Evolutionary conservation across 129 eudicot species (phyloP), one percentile per base, ranked within the genome.

Genomic region (Lonicera japonica): DNA sequence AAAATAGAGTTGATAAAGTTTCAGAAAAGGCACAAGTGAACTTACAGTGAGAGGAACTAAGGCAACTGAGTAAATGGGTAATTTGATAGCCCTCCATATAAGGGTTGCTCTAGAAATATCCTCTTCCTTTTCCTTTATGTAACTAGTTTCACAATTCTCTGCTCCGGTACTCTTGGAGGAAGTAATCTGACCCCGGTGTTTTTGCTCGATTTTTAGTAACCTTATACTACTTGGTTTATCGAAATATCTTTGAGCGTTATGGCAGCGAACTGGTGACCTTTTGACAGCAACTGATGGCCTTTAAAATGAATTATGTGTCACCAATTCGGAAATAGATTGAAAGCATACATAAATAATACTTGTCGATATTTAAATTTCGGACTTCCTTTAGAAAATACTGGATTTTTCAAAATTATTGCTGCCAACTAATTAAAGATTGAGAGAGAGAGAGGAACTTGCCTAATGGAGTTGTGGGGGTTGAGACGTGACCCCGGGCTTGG

Each of bases 61-160:
- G n/a, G 96, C 98, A 52, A 92, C 98, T 14, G 95, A 82, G 65
- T 92, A 92, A 24, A 92, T 87, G 11, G 98, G 98, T 60, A 87
- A 66, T 63, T 92, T 92, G 76, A 87, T 76, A 45, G 96, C 98
- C 63, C 98, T 85, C 96, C 98, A 92, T 68, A 87, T 66, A 73
- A 92, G 72, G 12, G 87, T 85, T 63, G 84, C 79, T 61, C 57
- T 72, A 56, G 96, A 75, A 55, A 85, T 53, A 39, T 67, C 68
- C 21, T 84, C 77, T 38, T 69, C 73, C 11, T 51, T 54, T 11
- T 45, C 71, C 71, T 69, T 84, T 56, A 69, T 61, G 57, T n/a
- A n/a, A 22, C 62, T 47, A 24, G 70, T 36, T 54, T 18, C 18
- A 48, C 15, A 57, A 56, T 79, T 67, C 52, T 67, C 39, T 38